Conservation (phyloP, 2,329 filamentous ascomycete genomes). For the Cordyceps cicadae region DNA sequence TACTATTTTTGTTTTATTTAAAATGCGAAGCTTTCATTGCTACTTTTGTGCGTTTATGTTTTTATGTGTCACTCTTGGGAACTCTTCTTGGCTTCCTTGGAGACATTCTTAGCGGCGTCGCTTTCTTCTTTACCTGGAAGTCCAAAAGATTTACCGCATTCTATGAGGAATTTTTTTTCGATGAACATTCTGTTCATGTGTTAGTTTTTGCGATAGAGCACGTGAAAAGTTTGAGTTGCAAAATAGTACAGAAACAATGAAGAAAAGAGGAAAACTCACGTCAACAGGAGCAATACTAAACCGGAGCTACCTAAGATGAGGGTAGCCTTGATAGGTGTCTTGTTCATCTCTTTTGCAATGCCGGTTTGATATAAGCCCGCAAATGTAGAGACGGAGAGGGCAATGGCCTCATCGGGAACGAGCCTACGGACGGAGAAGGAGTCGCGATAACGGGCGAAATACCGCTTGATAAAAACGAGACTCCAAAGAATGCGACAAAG, state of each 20-base stretch:
- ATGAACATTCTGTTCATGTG: conserved; percentile 36
- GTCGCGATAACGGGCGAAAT: conserved; percentile 43
- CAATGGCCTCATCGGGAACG: conserved; percentile 21
- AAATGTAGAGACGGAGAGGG: conserved; percentile 21
- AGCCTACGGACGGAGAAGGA: conserved; percentile 20
- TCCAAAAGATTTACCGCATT: conserved; percentile 39
- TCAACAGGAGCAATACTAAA: conserved; percentile 41
- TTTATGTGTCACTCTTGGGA: conserved; percentile 2
- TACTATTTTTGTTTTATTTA: conserved; percentile 2
- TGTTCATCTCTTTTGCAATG: conserved; percentile 17
- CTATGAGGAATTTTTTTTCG: conserved; percentile 46
- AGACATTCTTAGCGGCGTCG: conserved; percentile 18
- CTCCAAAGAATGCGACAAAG: conserved; percentile 76
- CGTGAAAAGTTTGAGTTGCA: conserved; percentile 5
- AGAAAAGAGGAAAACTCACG: conserved; percentile 45
- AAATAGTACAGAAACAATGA: conserved; percentile 7
- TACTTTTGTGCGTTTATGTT: background rate
- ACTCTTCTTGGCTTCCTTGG: background rate
- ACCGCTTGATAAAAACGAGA: conserved; percentile 58
- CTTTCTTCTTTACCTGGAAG: conserved; percentile 16
- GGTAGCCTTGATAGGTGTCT: conserved; percentile 27
- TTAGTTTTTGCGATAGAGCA: background rate
- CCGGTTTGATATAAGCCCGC: conserved; percentile 21
- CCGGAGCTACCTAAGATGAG: conserved; percentile 42
- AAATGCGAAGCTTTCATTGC: background rate